A percentile compares a stretch with the other conserved stretches of the same genome.
phyloP scores from a whole-genome alignment of 495 filamentous ascomycete species.

The Baudoinia panamericana region DNA sequence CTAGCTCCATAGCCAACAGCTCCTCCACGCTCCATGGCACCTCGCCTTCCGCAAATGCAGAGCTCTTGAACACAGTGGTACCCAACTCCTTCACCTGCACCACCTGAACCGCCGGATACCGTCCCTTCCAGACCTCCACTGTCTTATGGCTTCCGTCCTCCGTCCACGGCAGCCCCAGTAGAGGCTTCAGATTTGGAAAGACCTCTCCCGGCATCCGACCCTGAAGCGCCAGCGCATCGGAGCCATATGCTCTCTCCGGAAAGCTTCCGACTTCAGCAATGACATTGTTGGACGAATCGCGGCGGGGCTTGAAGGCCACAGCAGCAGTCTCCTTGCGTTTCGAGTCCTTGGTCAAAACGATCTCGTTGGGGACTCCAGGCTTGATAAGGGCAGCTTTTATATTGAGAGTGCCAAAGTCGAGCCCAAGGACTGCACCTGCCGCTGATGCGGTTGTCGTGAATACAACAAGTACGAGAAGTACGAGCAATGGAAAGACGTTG shows the following conservation, averaged over 20 bases:
- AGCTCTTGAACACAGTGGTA: conserved; percentile 66
- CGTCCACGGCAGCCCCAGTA: conserved; percentile 57
- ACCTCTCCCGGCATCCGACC: conserved; percentile 84
- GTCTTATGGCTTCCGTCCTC: conserved; percentile 26
- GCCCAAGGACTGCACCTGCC: conserved; percentile 63
- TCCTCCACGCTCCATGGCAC: conserved; percentile 80
- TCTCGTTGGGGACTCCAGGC: conserved; percentile 94
- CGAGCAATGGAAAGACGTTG: conserved; percentile 5
- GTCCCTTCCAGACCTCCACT: conserved; percentile 51
- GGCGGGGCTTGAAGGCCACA: conserved; percentile 78
- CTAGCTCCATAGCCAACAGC: conserved; percentile 89
- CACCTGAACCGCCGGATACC: conserved; percentile 58
- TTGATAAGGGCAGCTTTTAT: conserved; percentile 95
- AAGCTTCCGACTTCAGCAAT: conserved; percentile 45
- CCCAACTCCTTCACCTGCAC: conserved; percentile 44
- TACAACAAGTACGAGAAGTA: conserved; percentile 41
- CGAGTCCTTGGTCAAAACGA: conserved; percentile 96
- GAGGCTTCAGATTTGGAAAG: conserved; percentile 79
- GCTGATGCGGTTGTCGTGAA: conserved; percentile 42
- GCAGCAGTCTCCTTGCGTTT: conserved; percentile 88
- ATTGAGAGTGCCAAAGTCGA: conserved; percentile 94
- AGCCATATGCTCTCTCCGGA: conserved; percentile 84
- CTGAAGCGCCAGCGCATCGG: conserved; percentile 75
- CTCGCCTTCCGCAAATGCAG: conserved; percentile 49
- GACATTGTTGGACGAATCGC: conserved; percentile 29